phyloP scores from a whole-genome alignment of 2,329 filamentous ascomycete genomes.

The Neofusicoccum umdonicola region DNA sequence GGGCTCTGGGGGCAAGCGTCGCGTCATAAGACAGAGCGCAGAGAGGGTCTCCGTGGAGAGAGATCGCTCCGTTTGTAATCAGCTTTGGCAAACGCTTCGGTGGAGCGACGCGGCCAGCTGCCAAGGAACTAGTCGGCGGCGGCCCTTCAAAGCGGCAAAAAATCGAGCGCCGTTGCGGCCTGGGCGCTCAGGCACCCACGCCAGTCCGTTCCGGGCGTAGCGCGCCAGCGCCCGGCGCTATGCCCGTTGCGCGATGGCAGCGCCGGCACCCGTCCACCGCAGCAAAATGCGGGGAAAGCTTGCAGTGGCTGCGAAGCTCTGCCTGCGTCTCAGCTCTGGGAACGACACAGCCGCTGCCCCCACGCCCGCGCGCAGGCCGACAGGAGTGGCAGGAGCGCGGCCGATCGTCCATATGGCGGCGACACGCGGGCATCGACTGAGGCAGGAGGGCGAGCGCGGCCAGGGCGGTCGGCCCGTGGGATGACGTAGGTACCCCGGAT shows the following conservation, averaged over 20 bases:
- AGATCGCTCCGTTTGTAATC: conserved; percentile 6
- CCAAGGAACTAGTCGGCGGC: conserved; percentile 2
- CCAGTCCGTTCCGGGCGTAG: neutral
- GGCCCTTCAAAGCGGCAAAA: conserved; percentile 1
- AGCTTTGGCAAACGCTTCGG: conserved; percentile 1
- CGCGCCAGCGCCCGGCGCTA: neutral
- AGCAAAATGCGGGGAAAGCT: conserved; percentile 14
- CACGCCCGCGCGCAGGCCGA: neutral
- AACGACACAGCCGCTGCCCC: neutral
- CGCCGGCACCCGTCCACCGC: neutral
- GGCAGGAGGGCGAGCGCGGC: neutral
- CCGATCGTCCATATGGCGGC: neutral
- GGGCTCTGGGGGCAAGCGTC: neutral
- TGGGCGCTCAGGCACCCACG: neutral
- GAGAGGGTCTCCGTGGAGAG: neutral
- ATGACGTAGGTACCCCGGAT: conserved; percentile 14
- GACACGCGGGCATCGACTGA: neutral
- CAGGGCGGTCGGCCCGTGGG: neutral
- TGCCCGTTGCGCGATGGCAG: neutral
- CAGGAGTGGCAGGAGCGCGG: neutral
- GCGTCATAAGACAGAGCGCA: conserved; percentile 6
- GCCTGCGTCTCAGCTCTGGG: neutral
- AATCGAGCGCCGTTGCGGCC: neutral
- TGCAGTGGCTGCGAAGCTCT: neutral
- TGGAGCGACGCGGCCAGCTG: conserved; percentile 3